Base-by-base conservation (phyloP, 495 filamentous ascomycete genomes). In the Aspergillus heteromorphus region DNA sequence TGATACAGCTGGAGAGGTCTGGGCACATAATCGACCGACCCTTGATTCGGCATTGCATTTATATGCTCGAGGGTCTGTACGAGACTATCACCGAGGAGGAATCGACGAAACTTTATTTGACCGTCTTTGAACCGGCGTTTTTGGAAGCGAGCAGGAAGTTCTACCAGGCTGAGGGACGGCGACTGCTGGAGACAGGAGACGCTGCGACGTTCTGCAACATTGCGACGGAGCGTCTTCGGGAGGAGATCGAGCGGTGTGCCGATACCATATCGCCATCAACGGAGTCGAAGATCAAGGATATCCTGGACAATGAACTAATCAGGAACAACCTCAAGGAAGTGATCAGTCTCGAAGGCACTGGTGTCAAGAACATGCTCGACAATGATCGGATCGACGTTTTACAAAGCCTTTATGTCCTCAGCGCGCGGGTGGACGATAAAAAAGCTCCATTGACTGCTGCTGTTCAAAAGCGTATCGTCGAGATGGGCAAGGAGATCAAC, bases 51-150 rank as follows among this genome's bases (percentile, higher is more conserved):
- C 85, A 88, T 23, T 91, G 88, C 66, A 79, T 91, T 0, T 85
- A 89, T 57, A 97, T 97, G 91, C 76, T 99, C 2, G 93, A 97
- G 65, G 83, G 83, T 27, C 79, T 99, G 0, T 95, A 95, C 65
- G 89, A 95, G 64, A 87, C 83, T 0, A 78, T 87, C 30, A 77
- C 80, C 1, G 91, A 95, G 60, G 80, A 84, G 14, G 79, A 85
- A 25, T 65, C 59, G 19, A 78, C 87, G 16, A 92, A 88, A 63
- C 79, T 99, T 0, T 99, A 99, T 63, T 64, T 92, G 19, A 86
- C 85, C 2, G 77, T 79, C 0, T 97, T 99, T 61, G 91, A 99
- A 64, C 81, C 79, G 0, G 79, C 82, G 17, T 96, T 92, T 64
- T 69, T 97, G 9, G 63, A 70, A 4, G 80, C 79, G 2, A 96